These are phyloP conservation scores for Nematodospora anomalae DNA, from an alignment of 1,139 yeast genomes.

Conservation along the genomic window DNA sequence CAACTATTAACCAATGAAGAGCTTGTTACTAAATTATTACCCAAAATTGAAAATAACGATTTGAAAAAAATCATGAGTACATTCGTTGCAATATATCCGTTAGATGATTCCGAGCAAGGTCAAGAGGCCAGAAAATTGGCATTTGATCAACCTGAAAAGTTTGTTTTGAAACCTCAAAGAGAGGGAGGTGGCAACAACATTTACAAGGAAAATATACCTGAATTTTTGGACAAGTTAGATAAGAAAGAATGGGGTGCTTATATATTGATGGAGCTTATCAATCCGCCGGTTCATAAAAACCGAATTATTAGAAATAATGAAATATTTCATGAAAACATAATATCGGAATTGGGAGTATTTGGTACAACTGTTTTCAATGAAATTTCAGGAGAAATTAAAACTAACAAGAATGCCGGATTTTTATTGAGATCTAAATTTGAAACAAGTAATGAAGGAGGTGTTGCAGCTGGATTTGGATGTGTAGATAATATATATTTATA, in stretches of 20 bases:
- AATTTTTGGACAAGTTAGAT: constrained; percentile 58
- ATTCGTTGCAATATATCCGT: constrained; percentile 82
- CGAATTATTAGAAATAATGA: constrained; percentile 68
- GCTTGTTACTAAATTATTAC: constrained; percentile 49
- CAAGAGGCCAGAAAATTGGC: constrained; percentile 65
- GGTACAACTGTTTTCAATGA: constrained; percentile 81
- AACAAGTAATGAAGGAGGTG: constrained; percentile 93
- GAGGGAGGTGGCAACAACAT: constrained; percentile 96
- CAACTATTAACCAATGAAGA: constrained; percentile 69
- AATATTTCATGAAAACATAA: constrained; percentile 62
- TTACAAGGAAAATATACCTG: constrained; percentile 81
- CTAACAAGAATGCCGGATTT: constrained; percentile 78
- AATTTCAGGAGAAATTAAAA: constrained; percentile 50
- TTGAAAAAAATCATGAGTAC: constrained; percentile 50
- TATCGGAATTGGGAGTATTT: constrained; percentile 89
- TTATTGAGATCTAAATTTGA: constrained; percentile 85
- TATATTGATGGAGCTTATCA: constrained; percentile 88
- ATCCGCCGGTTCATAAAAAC: constrained; percentile 68
- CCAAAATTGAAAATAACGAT: constrained; percentile 25
- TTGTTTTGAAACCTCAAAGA: constrained; percentile 92
- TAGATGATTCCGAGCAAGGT: constrained; percentile 73
- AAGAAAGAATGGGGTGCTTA: constrained; percentile 85
- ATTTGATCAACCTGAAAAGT: constrained; percentile 62
- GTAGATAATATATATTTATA: constrained; percentile 71
- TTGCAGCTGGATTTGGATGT: constrained; percentile 98